Evolutionary conservation across 2,329 filamentous ascomycete genomes (phyloP).

Genomic region (Colletotrichum echinochloae): DNA sequence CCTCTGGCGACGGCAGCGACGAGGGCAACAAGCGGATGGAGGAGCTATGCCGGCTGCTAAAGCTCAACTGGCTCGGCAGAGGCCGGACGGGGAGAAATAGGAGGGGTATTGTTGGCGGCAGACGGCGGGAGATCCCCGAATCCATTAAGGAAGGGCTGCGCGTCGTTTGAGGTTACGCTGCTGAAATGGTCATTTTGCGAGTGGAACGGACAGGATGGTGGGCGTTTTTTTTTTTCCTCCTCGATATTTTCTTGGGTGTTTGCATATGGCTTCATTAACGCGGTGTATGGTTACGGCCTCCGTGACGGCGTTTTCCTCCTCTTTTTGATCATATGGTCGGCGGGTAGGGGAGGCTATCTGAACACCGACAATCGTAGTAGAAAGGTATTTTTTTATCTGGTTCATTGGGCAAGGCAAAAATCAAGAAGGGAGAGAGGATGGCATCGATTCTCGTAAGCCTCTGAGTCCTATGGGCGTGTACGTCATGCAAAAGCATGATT

Average conservation of each 20-base stretch:
- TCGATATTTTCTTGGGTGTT: constrained; percentile 27
- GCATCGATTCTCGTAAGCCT: background rate
- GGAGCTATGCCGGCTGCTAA: constrained; percentile 85
- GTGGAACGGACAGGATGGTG: background rate
- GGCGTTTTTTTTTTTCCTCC: background rate
- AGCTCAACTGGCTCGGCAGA: constrained; percentile 95
- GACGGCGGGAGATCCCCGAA: constrained; percentile 57
- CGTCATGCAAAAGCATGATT: background rate
- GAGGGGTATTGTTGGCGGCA: constrained; percentile 85
- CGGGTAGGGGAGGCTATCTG: background rate
- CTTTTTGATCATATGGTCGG: background rate
- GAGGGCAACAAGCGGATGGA: constrained; percentile 83
- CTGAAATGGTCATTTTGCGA: background rate
- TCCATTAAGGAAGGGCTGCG: constrained; percentile 52
- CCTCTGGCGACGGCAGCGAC: constrained; percentile 67
- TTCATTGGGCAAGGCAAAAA: background rate
- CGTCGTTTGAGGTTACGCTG: constrained; percentile 47
- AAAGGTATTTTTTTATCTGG: background rate
- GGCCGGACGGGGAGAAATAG: constrained; percentile 90
- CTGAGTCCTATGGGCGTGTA: background rate
- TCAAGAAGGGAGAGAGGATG: background rate
- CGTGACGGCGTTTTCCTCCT: constrained; percentile 39
- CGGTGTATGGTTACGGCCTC: constrained; percentile 32
- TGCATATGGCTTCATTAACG: constrained; percentile 7
- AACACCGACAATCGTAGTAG: background rate